Evolutionary conservation across 2,329 filamentous ascomycete genomes (phyloP).

Genomic region (Trichophyton mentagrophytes): DNA sequence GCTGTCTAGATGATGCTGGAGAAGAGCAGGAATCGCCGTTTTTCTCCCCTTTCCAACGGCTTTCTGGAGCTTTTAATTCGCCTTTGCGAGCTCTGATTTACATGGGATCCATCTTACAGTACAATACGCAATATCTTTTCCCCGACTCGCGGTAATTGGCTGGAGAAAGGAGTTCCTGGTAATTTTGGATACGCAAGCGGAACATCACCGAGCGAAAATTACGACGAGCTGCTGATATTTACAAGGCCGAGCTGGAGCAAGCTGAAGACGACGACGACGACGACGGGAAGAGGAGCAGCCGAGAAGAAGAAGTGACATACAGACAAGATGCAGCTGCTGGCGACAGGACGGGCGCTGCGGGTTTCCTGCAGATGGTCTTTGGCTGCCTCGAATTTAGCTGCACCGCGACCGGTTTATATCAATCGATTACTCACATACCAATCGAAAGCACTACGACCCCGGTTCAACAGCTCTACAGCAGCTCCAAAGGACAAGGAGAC

Average conservation of each 20-base stretch:
- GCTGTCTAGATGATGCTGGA: neutral
- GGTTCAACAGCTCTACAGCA: constrained; percentile 25
- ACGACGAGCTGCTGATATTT: neutral
- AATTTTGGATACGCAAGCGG: neutral
- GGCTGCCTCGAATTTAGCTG: constrained; percentile 7
- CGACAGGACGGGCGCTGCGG: constrained; percentile 29
- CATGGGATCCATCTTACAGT: neutral
- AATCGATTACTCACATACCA: neutral
- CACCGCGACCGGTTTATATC: neutral
- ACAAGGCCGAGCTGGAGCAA: neutral
- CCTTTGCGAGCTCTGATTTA: neutral
- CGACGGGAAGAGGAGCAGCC: neutral
- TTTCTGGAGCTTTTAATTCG: neutral
- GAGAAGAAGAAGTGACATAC: neutral
- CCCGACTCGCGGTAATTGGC: neutral
- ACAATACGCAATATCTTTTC: neutral
- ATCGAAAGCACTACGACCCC: constrained; percentile 9
- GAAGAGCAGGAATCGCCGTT: neutral
- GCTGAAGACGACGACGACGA: neutral
- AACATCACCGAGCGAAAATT: neutral
- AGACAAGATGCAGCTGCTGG: constrained; percentile 26
- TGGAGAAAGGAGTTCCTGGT: neutral
- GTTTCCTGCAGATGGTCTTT: constrained; percentile 25
- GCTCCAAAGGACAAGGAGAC: constrained; percentile 5
- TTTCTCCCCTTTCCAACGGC: neutral